Base-by-base conservation (phyloP, 495 filamentous ascomycete genomes). In the Penicillium cosmopolitanum region DNA sequence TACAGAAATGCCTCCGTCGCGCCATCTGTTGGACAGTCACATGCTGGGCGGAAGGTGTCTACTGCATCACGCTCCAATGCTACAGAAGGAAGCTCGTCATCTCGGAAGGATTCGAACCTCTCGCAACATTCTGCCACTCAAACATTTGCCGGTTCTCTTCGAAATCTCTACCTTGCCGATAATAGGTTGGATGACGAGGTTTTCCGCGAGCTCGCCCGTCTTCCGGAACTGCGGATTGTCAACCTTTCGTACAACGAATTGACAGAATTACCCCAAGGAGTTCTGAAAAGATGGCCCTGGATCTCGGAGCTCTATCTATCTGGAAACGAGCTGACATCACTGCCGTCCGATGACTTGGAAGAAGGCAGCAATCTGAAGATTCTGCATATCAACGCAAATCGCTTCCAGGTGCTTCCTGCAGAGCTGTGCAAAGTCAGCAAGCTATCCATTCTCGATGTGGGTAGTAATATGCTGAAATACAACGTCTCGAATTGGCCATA, bases 401-500 rank as follows among this genome's bases (percentile, higher is more conserved):
- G 96, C 70, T 99, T 99, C 68, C 96, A 96, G 64, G 93, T 94
- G 25, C 82, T 99, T 2, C 96, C 95, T 1, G 96, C 95, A 2
- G 95, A 99, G 70, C 86, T 99, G 33, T 95, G 91, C 52, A 93
- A 97, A 72, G 91, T 97, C 16, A 87, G 90, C 70, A 96, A 93
- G 73, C 83, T 97, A 25, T 82, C 93, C 9, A 88, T 96, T 21
- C 79, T 99, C 40, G 95, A 99, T 75, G 94, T 95, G 61, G 93
- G 93, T 53, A 97, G 90, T 79, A 99, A 99, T 66, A 83, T 82
- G n/a, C 81, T 99, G 47, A 99, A 97, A 71, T 99, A 99, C 80
- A 99, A 99, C 68, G 93, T 99, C 35, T 95, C 93, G 25, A 99
- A 99, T 68, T 96, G 96, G 84, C 95, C 96, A 1, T 99, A 99